Evolutionary conservation across 73 alveolate species (phyloP).

Genomic region (Paramecium tetraurelia): DNA sequence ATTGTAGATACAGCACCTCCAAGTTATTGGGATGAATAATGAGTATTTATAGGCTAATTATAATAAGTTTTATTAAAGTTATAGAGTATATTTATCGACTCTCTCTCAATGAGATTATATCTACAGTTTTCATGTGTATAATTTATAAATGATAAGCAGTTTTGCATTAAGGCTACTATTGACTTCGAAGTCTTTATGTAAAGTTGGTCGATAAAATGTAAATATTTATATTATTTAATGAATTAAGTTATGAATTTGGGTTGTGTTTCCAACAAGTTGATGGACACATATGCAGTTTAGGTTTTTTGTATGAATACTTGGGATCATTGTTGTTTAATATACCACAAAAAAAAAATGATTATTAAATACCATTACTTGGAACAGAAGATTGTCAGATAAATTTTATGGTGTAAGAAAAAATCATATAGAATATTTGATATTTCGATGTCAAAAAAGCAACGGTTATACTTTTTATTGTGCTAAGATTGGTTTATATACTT

Average conservation of each 20-base stretch:
- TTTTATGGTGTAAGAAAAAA: not conserved
- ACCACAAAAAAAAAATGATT: not conserved
- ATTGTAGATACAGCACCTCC: constrained; percentile 27
- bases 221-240: not conserved
- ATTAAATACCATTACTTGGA: not conserved
- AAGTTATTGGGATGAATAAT: constrained; percentile 37
- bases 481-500: constrained; percentile 18
- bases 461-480: not conserved
- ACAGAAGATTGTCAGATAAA: not conserved
- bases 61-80: not conserved
- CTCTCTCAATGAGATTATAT: too few relatives aligned
- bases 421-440: constrained; percentile 37
- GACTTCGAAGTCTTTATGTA: too few relatives aligned
- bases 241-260: constrained; percentile 10
- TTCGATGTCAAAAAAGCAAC: not conserved
- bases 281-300: not conserved
- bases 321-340: constrained; percentile 10
- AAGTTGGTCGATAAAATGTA: not conserved
- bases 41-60: not conserved
- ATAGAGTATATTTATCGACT: too few relatives aligned
- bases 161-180: too few relatives aligned
- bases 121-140: too few relatives aligned
- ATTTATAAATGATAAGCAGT: too few relatives aligned
- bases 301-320: not conserved
- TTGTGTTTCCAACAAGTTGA: not conserved